Base-by-base conservation (phyloP, 495 filamentous ascomycete species). In the Tricharina praecox region DNA sequence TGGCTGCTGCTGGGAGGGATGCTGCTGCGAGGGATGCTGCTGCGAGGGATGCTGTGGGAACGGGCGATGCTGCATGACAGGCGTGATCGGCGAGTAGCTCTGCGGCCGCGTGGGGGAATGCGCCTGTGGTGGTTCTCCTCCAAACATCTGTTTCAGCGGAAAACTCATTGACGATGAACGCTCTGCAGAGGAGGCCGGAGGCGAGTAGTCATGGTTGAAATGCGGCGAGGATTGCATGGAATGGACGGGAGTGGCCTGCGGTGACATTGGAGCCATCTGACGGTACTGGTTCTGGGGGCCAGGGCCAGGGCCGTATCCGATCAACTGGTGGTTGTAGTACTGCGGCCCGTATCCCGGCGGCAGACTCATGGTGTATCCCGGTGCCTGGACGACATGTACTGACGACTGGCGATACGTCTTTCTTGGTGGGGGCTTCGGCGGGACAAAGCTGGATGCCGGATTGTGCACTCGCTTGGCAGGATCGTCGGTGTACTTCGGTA, bases 401-500 rank as follows among this genome's bases (percentile, higher is more conserved):
- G 28, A 13, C 13, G 13, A 32, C 28, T 32, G 28, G 13, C 13
- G 28, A n/a, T n/a, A 37, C 34, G 15, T 20, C 49, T 24, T 47
- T 18, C 5, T 13, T 15, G 10, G 3, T 24, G 26, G 7, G 15
- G 45, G 23, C 46, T 60, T 60, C 21, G 52, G 48, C 13, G 57
- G 43, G n/a, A 55, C 50, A 9, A 77, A 72, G 66, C 73, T 77
- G 49, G 72, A 68, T 50, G 66, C 67, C 48, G 67, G 67, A 59
- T 78, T 73, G 63, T 74, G 70, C 60, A 72, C 58, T 50, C 66
- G 52, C 38, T 72, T 76, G 32, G 65, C 65, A 50, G 71, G 76
- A 67, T 92, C 79, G 53, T 90, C 81, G 23, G 90, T 93, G 68
- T 85, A 97, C 59, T 93, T 82, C 36, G 84, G 79, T 64, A 79